Evolutionary conservation across 169 alveolate genomes (phyloP).

Genomic region (Plasmodium reichenowi): DNA sequence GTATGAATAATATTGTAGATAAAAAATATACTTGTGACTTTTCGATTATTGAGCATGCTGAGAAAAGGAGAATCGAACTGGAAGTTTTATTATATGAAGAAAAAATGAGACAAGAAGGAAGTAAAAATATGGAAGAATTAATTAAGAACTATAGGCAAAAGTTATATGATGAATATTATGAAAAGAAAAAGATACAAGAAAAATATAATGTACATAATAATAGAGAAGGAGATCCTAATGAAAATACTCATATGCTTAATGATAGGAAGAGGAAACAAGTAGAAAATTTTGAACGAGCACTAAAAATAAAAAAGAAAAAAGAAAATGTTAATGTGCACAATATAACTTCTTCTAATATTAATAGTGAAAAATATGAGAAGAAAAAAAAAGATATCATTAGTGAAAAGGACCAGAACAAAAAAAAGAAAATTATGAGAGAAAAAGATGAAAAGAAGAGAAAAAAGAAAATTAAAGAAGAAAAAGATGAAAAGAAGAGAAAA

Average conservation of each 20-base stretch:
- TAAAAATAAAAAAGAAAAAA: slow-evolving; percentile 43
- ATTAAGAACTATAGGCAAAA: slow-evolving; percentile 60
- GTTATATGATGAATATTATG: slow-evolving; percentile 71
- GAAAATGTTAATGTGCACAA: neutral
- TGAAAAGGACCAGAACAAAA: neutral
- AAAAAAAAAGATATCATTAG: neutral
- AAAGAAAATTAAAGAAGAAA: neutral
- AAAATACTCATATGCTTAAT: slow-evolving; percentile 73
- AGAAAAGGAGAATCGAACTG: slow-evolving; percentile 73
- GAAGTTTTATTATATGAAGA: slow-evolving; percentile 73
- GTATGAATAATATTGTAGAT: slow-evolving; percentile 49
- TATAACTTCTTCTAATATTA: neutral
- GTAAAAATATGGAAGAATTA: slow-evolving; percentile 37
- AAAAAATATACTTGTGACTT: slow-evolving; percentile 74
- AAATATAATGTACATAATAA: slow-evolving; percentile 10
- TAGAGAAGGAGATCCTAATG: slow-evolving; percentile 24
- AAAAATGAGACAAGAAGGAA: slow-evolving; percentile 40
- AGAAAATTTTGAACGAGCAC: slow-evolving; percentile 47
- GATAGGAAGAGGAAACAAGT: slow-evolving; percentile 69
- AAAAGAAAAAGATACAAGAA: slow-evolving; percentile 59
- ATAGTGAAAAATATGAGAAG: neutral
- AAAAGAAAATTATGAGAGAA: neutral
- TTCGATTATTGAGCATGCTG: slow-evolving; percentile 74
- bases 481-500: neutral
- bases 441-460: neutral